Evolutionary conservation across 2,329 filamentous ascomycete species (phyloP), one percentile per base, ranked within the genome.

Genomic region (Colletotrichum theobromicola): DNA sequence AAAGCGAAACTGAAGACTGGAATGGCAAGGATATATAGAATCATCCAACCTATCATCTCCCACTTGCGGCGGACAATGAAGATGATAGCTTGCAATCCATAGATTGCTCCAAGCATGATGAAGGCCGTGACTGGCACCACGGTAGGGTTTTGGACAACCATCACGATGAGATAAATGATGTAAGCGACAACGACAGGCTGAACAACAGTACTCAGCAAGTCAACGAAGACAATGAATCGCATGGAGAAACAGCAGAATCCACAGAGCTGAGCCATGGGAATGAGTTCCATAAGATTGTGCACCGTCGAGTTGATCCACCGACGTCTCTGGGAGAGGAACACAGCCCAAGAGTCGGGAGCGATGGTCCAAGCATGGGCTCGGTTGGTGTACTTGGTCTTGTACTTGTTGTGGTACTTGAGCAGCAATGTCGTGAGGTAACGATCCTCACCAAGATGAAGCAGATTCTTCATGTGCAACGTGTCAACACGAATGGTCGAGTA

Each of bases 211-310:
- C 94, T 97, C 77, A 99, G 88, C 79, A 99, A 88, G 85, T 99
- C 97, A 78, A 99, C 84, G 81, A 99, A 98, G 78, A 99, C 96
- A 74, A 99, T 91, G 85, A 99, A 99, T 80, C 97, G 94, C 97
- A 99, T 99, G 85, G 94, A 97, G 89, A 99, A 99, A 87, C 97
- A 99, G 90, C 97, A 99, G 93, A 99, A 99, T 86, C 97, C 97
- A 84, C 97, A 99, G 65, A 99, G 94, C 83, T 98, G 94, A 76
- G 94, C 92, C 84, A 99, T 89, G 7, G 96, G 96, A 76, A 98
- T 96, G 76, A 99, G 93, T 84, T 99, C 97, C 77, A 97, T 94
- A 76, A 99, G 89, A 84, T 99, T 99, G 89, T 99, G 97, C 66
- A 99, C 95, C 0, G 97, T 99, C 71, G 96, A 98, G 89, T 99